Evolutionary conservation across 352 stramenopile species (phyloP).

Genomic region (Pythium sp.): DNA sequence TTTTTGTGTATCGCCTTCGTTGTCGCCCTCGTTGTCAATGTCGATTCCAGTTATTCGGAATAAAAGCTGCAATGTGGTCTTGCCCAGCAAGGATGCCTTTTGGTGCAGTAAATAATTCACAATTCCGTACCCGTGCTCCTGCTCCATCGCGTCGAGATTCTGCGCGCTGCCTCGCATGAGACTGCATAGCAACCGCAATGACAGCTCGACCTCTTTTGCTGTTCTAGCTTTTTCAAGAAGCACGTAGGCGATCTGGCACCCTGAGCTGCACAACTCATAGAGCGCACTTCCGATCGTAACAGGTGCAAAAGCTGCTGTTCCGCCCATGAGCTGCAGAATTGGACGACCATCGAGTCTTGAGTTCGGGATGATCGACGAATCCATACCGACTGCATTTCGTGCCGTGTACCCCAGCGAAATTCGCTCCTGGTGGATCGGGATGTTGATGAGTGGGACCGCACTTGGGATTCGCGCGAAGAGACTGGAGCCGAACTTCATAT

Average conservation of each 20-base stretch:
- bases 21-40: conserved; percentile 20
- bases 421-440: conserved; percentile 44
- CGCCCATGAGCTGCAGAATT: conserved; percentile 55
- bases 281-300: conserved; percentile 38
- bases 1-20: background rate
- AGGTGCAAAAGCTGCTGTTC: conserved; percentile 21
- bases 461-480: conserved; percentile 56
- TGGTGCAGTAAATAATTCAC: conserved; percentile 66
- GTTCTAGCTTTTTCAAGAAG: conserved; percentile 47
- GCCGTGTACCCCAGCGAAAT: conserved; percentile 55
- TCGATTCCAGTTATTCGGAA: conserved; percentile 62
- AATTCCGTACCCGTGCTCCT: conserved; percentile 72
- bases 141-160: conserved; percentile 60
- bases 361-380: conserved; percentile 43
- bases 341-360: conserved; percentile 56
- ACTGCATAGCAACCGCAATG: conserved; percentile 39
- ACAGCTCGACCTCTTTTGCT: conserved; percentile 36
- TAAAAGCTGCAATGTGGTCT: conserved; percentile 31
- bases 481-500: conserved; percentile 56
- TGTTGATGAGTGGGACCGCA: conserved; percentile 41
- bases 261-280: conserved; percentile 45
- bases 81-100: conserved; percentile 43
- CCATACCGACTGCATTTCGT: conserved; percentile 29
- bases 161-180: conserved; percentile 31
- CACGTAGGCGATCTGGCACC: conserved; percentile 48